Conservation (phyloP, 768 basidiomycete genomes). For the Serendipita sp. region DNA sequence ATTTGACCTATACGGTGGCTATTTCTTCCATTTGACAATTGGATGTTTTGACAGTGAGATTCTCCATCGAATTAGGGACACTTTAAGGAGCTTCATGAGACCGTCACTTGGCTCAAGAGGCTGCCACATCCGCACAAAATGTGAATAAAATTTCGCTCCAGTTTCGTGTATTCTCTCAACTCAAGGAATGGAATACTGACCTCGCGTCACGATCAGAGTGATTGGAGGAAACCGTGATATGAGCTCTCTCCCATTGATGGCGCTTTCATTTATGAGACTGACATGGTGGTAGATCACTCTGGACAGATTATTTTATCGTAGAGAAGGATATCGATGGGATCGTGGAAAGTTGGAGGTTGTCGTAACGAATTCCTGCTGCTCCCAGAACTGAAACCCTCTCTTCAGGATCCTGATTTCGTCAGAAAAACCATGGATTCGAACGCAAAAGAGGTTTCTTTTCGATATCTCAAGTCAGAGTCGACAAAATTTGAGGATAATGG, state of each 20-base stretch:
- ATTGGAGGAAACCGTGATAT: conserved; percentile 13
- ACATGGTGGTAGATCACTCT: not conserved
- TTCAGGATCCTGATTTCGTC: conserved; percentile 6
- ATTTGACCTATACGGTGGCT: conserved; percentile 10
- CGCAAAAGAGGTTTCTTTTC: not conserved
- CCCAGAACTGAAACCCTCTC: not conserved
- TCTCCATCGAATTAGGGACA: no score
- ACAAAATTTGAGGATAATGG: conserved; percentile 5
- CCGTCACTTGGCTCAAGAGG: conserved; percentile 6
- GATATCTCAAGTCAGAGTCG: conserved; percentile 9
- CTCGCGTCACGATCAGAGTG: conserved; percentile 2
- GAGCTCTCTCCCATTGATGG: not conserved
- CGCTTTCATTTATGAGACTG: no score
- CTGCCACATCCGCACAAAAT: conserved; percentile 10
- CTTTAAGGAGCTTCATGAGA: not conserved
- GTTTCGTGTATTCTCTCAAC: no score
- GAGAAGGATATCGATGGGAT: not conserved
- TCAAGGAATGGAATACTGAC: no score
- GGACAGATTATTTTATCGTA: not conserved
- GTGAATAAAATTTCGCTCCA: not conserved
- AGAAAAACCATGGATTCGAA: conserved; percentile 1
- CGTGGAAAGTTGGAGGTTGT: not conserved
- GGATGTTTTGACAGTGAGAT: no score
- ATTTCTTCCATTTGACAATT: no score
- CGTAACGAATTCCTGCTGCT: not conserved